Percentiles rank a stretch among this genome's conserved stretches.
These are phyloP conservation scores for Termitomyces sp. DNA, from an alignment of 768 basidiomycete genomes.

Conservation along the genomic window DNA sequence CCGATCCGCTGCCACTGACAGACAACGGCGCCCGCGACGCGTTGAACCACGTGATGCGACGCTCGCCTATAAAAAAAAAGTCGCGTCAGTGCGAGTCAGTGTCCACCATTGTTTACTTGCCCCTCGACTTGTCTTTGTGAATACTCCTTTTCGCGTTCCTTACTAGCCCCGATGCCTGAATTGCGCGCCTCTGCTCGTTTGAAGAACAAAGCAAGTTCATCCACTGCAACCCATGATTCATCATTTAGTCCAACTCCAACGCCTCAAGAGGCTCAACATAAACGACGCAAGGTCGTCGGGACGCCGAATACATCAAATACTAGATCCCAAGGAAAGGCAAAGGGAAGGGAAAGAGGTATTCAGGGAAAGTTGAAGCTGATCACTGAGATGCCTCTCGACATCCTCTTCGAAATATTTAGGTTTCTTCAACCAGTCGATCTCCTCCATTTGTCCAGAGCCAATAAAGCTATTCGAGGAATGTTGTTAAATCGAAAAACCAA, in stretches of 20 bases:
- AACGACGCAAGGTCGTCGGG: slow-evolving; percentile 2
- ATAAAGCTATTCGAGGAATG: slow-evolving; percentile 32
- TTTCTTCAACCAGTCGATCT: slow-evolving; percentile 40
- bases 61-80: neutral
- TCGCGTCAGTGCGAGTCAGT: neutral
- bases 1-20: too few relatives aligned
- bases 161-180: neutral
- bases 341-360: neutral
- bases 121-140: neutral
- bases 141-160: neutral
- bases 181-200: slow-evolving; percentile 7
- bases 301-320: neutral
- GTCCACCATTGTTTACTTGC: neutral
- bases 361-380: slow-evolving; percentile 25
- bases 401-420: slow-evolving; percentile 38
- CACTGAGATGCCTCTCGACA: slow-evolving; percentile 34
- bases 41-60: neutral
- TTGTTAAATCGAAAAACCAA: slow-evolving; percentile 25
- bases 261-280: neutral
- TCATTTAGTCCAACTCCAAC: neutral
- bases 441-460: slow-evolving; percentile 37
- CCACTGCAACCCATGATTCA: neutral
- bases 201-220: neutral
- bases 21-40: neutral
- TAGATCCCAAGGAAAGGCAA: neutral